These are phyloP conservation scores for Penicillium samsonianum DNA, from an alignment of 495 filamentous ascomycete species.

Conservation along the genomic window DNA sequence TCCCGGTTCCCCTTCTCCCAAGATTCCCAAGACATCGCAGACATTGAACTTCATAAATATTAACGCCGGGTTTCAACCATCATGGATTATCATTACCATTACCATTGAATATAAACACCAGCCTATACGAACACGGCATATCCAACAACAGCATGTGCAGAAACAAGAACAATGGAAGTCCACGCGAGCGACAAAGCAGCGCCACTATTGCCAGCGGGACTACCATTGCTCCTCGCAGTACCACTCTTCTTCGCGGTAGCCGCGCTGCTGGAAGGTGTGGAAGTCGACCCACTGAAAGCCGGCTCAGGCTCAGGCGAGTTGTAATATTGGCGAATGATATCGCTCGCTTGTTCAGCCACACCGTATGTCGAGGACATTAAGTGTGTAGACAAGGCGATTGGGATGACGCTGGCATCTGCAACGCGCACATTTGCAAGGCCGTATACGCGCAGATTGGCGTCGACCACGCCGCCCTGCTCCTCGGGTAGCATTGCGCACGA, in stretches of 20 bases:
- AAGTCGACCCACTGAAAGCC: background rate
- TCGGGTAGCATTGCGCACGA: constrained; percentile 53
- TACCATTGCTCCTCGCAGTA: background rate
- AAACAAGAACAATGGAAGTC: background rate
- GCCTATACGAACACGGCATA: background rate
- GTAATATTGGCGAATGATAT: constrained; percentile 16
- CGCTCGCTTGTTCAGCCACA: constrained; percentile 47
- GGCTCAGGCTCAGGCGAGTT: background rate
- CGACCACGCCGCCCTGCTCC: constrained; percentile 51
- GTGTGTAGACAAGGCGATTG: constrained; percentile 51
- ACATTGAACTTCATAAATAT: background rate
- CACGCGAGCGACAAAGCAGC: background rate
- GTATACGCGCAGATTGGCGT: constrained; percentile 49
- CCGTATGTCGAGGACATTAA: constrained; percentile 53
- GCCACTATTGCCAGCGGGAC: background rate
- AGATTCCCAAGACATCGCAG: background rate
- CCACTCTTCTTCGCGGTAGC: background rate
- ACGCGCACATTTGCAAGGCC: constrained; percentile 54
- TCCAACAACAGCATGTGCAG: background rate
- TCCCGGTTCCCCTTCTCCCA: background rate
- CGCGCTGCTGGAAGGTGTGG: background rate
- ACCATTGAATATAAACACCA: background rate
- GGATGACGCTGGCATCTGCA: constrained; percentile 49
- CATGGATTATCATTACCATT: background rate
- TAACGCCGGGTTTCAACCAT: no score